A percentile compares a stretch with the other conserved stretches of the same genome.
Evolutionary conservation across 208 protist species (phyloP).

Genomic region (Trypanosoma cruzi): DNA sequence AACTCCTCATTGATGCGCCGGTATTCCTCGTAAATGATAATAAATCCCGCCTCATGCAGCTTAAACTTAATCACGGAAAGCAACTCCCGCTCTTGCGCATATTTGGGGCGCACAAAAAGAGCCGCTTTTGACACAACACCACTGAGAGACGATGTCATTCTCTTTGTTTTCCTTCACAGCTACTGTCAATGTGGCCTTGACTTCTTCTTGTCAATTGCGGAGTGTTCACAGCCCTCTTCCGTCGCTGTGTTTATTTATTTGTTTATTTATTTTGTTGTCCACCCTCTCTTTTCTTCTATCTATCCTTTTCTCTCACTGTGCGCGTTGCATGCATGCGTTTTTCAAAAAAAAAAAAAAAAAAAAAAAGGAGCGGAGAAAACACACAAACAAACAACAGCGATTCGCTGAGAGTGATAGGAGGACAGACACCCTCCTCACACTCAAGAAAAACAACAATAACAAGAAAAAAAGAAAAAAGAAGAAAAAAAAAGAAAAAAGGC

Average conservation of each 20-base stretch:
- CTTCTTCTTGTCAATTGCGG: not conserved
- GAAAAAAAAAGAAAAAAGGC: not conserved
- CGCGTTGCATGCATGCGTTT: not conserved
- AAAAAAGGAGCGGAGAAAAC: conserved; percentile 19
- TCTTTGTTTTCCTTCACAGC: not conserved
- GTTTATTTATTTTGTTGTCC: not conserved
- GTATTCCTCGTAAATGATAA: conserved; percentile 79
- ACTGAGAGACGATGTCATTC: conserved; percentile 41
- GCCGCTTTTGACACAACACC: conserved; percentile 68
- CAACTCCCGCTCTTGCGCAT: conserved; percentile 56
- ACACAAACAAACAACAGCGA: conserved; percentile 4
- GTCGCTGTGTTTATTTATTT: not conserved
- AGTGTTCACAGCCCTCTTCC: not conserved
- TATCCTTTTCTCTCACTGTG: not conserved
- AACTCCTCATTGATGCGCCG: conserved; percentile 80
- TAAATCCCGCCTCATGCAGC: conserved; percentile 85
- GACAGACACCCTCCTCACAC: conserved; percentile 6
- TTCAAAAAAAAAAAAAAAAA: conserved; percentile 13
- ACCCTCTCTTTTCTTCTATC: not conserved
- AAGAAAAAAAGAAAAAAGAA: not conserved
- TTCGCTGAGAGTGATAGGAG: not conserved
- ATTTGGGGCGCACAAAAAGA: conserved; percentile 63
- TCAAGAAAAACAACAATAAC: not conserved
- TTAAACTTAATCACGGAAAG: conserved; percentile 80
- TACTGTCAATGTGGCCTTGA: conserved; percentile 2